Percentiles rank a stretch among this genome's conserved stretches.
Conservation (phyloP, 176 grass and related monocot species). For the Melocanna baccifera region DNA sequence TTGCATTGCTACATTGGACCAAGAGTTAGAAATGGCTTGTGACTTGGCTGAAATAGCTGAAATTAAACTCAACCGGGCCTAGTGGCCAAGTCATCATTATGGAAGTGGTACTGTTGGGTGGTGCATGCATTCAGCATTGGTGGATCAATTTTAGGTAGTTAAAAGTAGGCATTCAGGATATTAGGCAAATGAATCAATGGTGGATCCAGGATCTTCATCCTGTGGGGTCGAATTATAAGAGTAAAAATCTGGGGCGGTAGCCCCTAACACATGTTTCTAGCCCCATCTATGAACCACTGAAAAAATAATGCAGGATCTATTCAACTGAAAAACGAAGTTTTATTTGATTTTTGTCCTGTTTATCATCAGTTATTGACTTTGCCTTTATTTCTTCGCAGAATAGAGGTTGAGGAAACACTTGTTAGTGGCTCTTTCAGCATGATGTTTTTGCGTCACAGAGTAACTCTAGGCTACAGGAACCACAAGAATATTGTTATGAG, state of each 20-base stretch:
- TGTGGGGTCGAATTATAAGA: neutral
- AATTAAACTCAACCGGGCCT: neutral
- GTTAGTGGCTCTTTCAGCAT: slow-evolving; percentile 92
- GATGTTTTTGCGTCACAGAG: slow-evolving; percentile 90
- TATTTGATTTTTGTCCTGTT: neutral
- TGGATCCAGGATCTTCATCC: neutral
- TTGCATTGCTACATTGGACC: slow-evolving; percentile 2
- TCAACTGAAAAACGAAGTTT: neutral
- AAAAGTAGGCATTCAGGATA: neutral
- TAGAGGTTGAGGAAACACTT: slow-evolving; percentile 87
- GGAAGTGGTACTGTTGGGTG: neutral
- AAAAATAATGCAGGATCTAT: slow-evolving; percentile 1
- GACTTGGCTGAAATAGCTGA: neutral
- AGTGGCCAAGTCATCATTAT: neutral
- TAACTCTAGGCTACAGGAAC: slow-evolving; percentile 80
- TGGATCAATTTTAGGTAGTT: neutral
- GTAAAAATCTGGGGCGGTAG: neutral
- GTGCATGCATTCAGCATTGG: neutral
- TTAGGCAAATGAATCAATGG: neutral
- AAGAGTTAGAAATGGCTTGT: slow-evolving; percentile 6
- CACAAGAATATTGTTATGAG: slow-evolving; percentile 97
- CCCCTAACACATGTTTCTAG: neutral
- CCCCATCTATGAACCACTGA: neutral
- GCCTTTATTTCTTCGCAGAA: slow-evolving; percentile 48
- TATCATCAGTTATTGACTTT: neutral